A percentile compares a stretch with the other conserved stretches of the same genome.
Conservation (phyloP, 106 monocot genomes). For the Dendrobium nobile region DNA sequence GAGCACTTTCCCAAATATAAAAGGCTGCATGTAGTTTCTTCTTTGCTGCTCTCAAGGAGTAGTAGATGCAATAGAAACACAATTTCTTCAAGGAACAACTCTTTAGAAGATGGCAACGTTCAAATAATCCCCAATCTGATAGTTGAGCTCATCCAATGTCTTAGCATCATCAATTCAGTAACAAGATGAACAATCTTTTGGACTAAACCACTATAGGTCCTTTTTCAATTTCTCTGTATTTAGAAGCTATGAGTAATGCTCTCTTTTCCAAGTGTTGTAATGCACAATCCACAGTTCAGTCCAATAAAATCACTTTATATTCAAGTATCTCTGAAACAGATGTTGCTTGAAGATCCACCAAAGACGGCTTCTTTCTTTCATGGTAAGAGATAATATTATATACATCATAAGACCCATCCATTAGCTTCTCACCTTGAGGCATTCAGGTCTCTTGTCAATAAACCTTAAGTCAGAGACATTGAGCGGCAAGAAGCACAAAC, state of each 20-base stretch:
- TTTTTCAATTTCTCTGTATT: constrained; percentile 23
- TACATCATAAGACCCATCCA: constrained; percentile 71
- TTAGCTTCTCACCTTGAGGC: constrained; percentile 28
- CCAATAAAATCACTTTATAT: constrained; percentile 65
- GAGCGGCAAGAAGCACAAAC: too few species aligned
- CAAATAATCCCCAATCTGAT: too few species aligned
- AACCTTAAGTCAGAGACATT: too few species aligned
- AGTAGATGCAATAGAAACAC: too few species aligned
- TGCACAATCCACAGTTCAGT: constrained; percentile 41
- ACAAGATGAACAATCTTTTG: constrained; percentile 80
- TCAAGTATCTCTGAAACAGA: constrained; percentile 42
- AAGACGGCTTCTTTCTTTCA: constrained; percentile 40
- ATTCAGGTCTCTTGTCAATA: too few species aligned
- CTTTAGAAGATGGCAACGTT: too few species aligned
- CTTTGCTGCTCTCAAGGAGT: too few species aligned
- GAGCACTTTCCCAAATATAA: too few species aligned
- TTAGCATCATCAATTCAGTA: constrained; percentile 5
- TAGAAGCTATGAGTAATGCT: constrained; percentile 38
- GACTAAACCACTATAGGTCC: constrained; percentile 50
- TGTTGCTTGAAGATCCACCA: constrained; percentile 61
- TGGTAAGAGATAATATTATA: constrained; percentile 31
- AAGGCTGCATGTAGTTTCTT: too few species aligned
- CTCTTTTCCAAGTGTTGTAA: constrained; percentile 62
- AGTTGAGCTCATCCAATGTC: too few species aligned
- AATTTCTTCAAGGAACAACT: too few species aligned